Conservation (phyloP, 192 early-diverging fungal species). For the Backusella tarrabulga region DNA sequence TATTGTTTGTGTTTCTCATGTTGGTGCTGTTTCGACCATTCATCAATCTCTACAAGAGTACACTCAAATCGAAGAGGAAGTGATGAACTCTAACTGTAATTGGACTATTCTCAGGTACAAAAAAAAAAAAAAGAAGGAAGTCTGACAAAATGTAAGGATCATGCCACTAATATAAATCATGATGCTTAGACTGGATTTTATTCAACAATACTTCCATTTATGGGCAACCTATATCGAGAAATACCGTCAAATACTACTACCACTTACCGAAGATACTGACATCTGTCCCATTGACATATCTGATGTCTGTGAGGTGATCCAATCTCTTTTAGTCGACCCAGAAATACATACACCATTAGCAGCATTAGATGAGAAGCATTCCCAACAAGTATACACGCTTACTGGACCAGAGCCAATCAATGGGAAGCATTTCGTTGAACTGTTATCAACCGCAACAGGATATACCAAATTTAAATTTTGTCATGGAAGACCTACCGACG, state of each 20-base stretch:
- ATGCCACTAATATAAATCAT: neutral
- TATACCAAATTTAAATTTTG: constrained; percentile 15
- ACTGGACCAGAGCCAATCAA: constrained; percentile 27
- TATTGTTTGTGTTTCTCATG: constrained; percentile 33
- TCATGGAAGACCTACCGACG: constrained; percentile 24
- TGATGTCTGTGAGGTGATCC: constrained; percentile 21
- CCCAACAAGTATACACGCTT: constrained; percentile 27
- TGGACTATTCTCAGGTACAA: constrained; percentile 34
- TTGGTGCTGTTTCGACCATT: constrained; percentile 22
- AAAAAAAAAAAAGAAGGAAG: neutral
- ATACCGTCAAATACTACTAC: constrained; percentile 20
- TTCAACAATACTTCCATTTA: constrained; percentile 33
- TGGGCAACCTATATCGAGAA: constrained; percentile 30
- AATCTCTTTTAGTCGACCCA: neutral
- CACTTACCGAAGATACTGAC: constrained; percentile 12
- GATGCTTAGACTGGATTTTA: constrained; percentile 26
- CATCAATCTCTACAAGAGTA: constrained; percentile 21
- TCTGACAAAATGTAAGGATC: neutral
- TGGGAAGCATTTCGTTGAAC: constrained; percentile 22
- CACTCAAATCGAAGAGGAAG: constrained; percentile 28
- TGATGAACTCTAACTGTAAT: constrained; percentile 17
- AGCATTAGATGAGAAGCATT: constrained; percentile 23
- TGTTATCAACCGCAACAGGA: constrained; percentile 17
- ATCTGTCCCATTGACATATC: constrained; percentile 29
- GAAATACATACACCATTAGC: neutral